Evolutionary conservation across 805 yeast genomes (phyloP), one percentile per base, ranked within the genome.

Genomic region (Saccharomycopsis sp.): DNA sequence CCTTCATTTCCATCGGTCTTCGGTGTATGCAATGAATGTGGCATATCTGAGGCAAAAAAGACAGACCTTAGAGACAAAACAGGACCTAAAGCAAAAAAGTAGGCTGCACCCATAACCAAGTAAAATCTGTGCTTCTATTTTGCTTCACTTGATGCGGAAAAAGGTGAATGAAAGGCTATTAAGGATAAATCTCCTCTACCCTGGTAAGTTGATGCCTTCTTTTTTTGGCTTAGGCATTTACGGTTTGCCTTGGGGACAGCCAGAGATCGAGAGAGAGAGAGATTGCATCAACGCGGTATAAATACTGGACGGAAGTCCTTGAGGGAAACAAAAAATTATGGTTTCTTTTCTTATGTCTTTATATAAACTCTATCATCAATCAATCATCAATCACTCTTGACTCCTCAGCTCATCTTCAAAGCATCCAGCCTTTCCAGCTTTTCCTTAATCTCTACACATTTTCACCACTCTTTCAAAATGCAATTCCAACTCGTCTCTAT

Each of bases 401-500:
- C 37, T 29, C 37, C 12, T 29, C 37, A 7, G 37, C 37, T 29
- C 37, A 5, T 29, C 37, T 7, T 29, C 37, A 29, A 29, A 29
- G 37, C 37, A 29, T 29, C 37, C 5, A 12, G 12, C 12, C 37
- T 29, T 29, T 12, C 12, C 12, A 29, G 12, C 12, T 7, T 29
- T 29, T 29, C n/a, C n/a, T n/a, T n/a, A n/a, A n/a, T n/a, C 44
- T 24, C 23, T 12, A 50, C n/a, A 54, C 44, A 44, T 23, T 16
- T 50, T 24, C 56, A 23, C 7, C 24, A 23, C 55, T n/a, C 34
- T 24, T n/a, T 15, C 24, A 55, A n/a, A 54, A 52, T 56, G 55
- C 55, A 56, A 52, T 52, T 56, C 51, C 58, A 56, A 44, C 24
- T 56, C 54, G 41, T 34, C 46, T 52, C 58, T 24, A 40, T 53